Conservation (phyloP, 2,329 filamentous ascomycete genomes). For the Fusarium anthophilum region DNA sequence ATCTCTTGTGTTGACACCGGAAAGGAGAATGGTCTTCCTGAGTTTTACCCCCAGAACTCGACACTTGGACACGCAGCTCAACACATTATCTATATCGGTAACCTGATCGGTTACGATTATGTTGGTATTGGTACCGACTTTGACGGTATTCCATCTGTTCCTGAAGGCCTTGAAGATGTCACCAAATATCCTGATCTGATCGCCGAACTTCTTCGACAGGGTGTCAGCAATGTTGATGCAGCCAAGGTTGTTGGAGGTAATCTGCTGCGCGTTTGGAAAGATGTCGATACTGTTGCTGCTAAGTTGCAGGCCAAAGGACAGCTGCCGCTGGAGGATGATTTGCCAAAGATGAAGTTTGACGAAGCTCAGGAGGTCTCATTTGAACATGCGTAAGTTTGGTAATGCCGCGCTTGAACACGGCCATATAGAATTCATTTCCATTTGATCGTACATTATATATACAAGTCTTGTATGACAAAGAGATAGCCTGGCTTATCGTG, state of each 20-base stretch:
- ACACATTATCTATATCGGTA: slow-evolving; percentile 85
- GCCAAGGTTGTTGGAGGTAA: slow-evolving; percentile 83
- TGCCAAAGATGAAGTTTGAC: slow-evolving; percentile 27
- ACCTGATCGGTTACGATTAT: slow-evolving; percentile 84
- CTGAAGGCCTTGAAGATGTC: slow-evolving; percentile 83
- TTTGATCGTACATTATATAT: slow-evolving; percentile 45
- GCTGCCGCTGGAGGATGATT: slow-evolving; percentile 63
- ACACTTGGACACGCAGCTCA: slow-evolving; percentile 81
- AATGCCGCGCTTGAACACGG: neutral
- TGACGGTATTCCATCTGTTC: slow-evolving; percentile 76
- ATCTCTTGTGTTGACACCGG: slow-evolving; percentile 75
- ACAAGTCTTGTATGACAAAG: slow-evolving; percentile 45
- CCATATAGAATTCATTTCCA: slow-evolving; percentile 23
- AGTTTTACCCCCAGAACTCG: slow-evolving; percentile 72
- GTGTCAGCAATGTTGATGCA: slow-evolving; percentile 78
- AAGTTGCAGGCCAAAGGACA: slow-evolving; percentile 69
- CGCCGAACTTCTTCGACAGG: slow-evolving; percentile 75
- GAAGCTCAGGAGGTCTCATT: neutral
- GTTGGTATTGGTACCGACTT: slow-evolving; percentile 92
- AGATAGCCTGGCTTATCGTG: slow-evolving; percentile 10
- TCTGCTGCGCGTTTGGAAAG: slow-evolving; percentile 83
- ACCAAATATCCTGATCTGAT: slow-evolving; percentile 83
- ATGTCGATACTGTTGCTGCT: slow-evolving; percentile 76
- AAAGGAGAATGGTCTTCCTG: slow-evolving; percentile 71
- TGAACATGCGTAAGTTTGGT: neutral